Conservation (phyloP, 306 rosid species). For the Rubus parviflorus region DNA sequence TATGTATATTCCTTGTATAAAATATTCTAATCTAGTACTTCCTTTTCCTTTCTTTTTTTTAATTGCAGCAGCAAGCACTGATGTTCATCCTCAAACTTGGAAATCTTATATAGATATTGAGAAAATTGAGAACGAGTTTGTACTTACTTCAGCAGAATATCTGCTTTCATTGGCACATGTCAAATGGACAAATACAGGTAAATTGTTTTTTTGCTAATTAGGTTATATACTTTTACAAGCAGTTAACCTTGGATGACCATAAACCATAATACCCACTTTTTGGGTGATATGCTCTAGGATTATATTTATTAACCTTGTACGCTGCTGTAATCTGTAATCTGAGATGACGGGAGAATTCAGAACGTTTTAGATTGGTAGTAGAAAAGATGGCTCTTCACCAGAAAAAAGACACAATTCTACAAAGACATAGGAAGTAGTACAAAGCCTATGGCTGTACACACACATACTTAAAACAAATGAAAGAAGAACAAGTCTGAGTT, state of each 20-base stretch:
- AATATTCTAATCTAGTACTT: conserved; percentile 3
- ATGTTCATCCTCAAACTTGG: conserved; percentile 49
- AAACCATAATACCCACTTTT: neutral
- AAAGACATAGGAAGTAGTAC: neutral
- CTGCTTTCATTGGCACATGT: conserved; percentile 69
- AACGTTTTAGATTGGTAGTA: no score
- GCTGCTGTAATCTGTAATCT: no score
- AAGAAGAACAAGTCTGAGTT: neutral
- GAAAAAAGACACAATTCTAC: neutral
- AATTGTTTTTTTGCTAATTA: conserved; percentile 21
- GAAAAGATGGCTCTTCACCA: no score
- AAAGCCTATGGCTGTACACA: neutral
- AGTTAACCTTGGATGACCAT: neutral
- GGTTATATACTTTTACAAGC: neutral
- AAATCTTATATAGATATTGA: conserved; percentile 55
- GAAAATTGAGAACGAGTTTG: conserved; percentile 78
- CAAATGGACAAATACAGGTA: conserved; percentile 71
- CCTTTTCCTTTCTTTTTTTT: neutral
- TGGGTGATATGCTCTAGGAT: no score
- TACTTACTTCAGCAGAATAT: conserved; percentile 84
- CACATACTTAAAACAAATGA: neutral
- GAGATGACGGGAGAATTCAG: no score
- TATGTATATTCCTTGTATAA: neutral
- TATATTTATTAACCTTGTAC: no score
- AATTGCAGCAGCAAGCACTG: conserved; percentile 45